Base-by-base conservation (phyloP, 208 protist genomes). In the Kentomonas sorsogonicus region DNA sequence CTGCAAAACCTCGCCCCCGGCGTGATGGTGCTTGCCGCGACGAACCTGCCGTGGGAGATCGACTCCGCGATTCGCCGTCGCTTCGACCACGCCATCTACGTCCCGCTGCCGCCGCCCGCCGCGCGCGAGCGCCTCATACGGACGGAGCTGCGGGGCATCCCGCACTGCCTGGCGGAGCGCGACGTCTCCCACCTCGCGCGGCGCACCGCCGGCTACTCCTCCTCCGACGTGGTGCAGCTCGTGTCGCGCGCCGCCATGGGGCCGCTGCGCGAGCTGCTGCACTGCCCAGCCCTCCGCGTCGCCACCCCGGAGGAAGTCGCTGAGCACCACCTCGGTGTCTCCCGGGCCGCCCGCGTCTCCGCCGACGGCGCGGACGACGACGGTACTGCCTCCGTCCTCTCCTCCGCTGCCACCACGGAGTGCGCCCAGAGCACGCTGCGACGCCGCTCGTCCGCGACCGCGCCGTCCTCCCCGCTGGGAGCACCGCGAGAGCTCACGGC, bases 221-320 rank as follows among this genome's bases (percentile, higher is more conserved):
- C 94, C 22, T 89, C 96, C 0, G 98, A 99, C 68, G 77, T 99
- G 64, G 63, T 72, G 6, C 89, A 78, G 20, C 34, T 98, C 2
- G 71, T 94, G 1, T 86, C 83, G 1, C 91, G 98, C 27, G 96
- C 97, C 0, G 64, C 98, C 11, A 97, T 98, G 92, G 66, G 75
- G 43, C 97, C 98, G 0, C 73, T 99, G 29, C 65, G 86, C 20
- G 56, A 58, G 2, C 66, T 98, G 10, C 63, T 97, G 47, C 67
- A 53, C 29, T 58, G 93, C 20, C 84, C 74, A 3, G 74, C 93
- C 40, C 87, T 94, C 20, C 53, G 59, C 7, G 33, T 57, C 3
- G 72, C 56, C 2, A 74, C 56, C 13, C 18, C 11, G 0, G 40
- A 63, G 1, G 69, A 77, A 43, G 41, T 64, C 5, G 41, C 25